A percentile compares a stretch with the other conserved stretches of the same genome.
These are phyloP conservation scores for Chlamydomonas applanata DNA, from an alignment of 139 green algal species.

Conservation along the genomic window DNA sequence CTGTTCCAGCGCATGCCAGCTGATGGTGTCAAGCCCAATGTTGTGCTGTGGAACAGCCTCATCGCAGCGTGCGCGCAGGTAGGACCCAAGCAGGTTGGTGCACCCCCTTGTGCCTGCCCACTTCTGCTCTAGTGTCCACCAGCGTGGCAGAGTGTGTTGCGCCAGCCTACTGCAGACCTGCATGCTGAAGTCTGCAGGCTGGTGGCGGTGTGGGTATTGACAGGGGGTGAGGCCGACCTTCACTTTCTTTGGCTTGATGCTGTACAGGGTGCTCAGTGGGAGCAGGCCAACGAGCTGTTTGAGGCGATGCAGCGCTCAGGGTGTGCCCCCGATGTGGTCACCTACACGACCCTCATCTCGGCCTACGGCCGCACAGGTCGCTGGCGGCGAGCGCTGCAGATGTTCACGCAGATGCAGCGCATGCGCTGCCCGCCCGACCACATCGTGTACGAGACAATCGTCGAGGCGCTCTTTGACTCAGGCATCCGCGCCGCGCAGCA, in stretches of 20 bases:
- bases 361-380: slow-evolving; percentile 71
- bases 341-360: slow-evolving; percentile 82
- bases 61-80: slow-evolving; percentile 53
- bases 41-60: slow-evolving; percentile 56
- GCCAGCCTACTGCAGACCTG: too few relatives aligned
- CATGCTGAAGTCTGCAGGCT: too few relatives aligned
- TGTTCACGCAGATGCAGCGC: slow-evolving; percentile 60
- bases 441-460: slow-evolving; percentile 87
- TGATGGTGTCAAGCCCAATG: slow-evolving; percentile 47
- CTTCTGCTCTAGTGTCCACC: too few relatives aligned
- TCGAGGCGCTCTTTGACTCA: slow-evolving; percentile 83
- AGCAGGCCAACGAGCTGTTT: slow-evolving; percentile 72
- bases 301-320: slow-evolving; percentile 69
- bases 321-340: slow-evolving; percentile 82
- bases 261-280: slow-evolving; percentile 63
- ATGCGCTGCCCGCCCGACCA: slow-evolving; percentile 64
- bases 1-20: slow-evolving; percentile 75
- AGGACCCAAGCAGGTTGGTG: slow-evolving; percentile 40
- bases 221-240: too few relatives aligned
- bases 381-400: slow-evolving; percentile 60
- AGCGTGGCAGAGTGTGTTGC: too few relatives aligned
- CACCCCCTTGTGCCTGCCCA: neutral
- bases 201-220: too few relatives aligned
- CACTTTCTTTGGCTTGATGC: too few relatives aligned
- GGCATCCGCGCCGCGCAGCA: slow-evolving; percentile 73